Percentiles rank a stretch among this genome's conserved stretches.
Evolutionary conservation across 768 basidiomycete species (phyloP).

Genomic region (Termitomyces eurrhizus): DNA sequence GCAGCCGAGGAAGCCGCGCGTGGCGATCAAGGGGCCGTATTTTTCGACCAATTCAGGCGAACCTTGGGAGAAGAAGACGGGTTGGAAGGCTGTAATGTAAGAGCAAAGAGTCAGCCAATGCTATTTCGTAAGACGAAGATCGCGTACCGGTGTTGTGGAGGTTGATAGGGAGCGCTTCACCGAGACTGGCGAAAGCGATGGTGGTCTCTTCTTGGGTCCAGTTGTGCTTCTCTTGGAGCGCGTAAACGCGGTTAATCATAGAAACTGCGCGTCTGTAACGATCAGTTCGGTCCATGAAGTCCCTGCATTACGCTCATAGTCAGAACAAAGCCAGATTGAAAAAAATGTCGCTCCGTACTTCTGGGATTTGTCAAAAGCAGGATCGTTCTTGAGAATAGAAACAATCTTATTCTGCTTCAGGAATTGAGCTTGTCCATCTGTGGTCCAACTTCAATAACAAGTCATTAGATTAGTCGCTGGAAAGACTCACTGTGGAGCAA

Average conservation of each 20-base stretch:
- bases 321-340: background rate
- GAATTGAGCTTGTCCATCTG: constrained; percentile 52
- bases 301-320: constrained; percentile 27
- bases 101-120: constrained; percentile 11
- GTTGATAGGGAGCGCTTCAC: constrained; percentile 49
- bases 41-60: constrained; percentile 48
- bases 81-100: constrained; percentile 50
- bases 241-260: constrained; percentile 53
- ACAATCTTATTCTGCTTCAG: constrained; percentile 41
- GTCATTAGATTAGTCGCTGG: background rate
- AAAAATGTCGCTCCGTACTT: background rate
- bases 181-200: constrained; percentile 44
- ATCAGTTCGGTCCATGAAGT: constrained; percentile 57
- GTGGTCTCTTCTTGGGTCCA: constrained; percentile 50
- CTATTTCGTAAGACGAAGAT: background rate
- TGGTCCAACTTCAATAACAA: background rate
- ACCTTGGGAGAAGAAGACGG: constrained; percentile 62
- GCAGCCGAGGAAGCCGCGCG: constrained; percentile 63
- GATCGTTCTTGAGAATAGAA: constrained; percentile 46
- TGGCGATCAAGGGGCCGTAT: constrained; percentile 45
- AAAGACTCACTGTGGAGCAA: constrained; percentile 46
- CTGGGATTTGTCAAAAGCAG: constrained; percentile 20
- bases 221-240: constrained; percentile 48
- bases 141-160: constrained; percentile 34
- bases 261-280: constrained; percentile 50